These are phyloP conservation scores for Sporisorium graminicola DNA, from an alignment of 1,284 basidiomycete genomes.

Conservation along the genomic window DNA sequence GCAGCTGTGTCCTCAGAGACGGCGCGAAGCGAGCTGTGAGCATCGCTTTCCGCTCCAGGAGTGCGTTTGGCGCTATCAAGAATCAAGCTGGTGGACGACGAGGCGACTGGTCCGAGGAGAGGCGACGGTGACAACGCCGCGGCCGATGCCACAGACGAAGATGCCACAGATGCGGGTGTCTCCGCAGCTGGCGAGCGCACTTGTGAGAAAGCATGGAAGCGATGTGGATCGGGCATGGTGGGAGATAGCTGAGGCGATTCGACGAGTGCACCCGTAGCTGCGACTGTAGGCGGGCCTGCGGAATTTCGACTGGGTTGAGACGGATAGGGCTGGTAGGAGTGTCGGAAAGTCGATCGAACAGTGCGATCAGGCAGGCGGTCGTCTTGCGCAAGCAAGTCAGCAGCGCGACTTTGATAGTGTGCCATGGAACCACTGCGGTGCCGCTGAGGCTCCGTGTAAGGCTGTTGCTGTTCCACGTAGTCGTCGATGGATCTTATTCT, in stretches of 20 bases:
- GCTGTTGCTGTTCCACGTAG: conserved; percentile 29
- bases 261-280: neutral
- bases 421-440: conserved; percentile 24
- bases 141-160: conserved; percentile 17
- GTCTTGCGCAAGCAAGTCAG: conserved; percentile 4
- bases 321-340: conserved; percentile 34
- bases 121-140: conserved; percentile 32
- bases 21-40: conserved; percentile 10
- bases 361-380: conserved; percentile 25
- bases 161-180: conserved; percentile 18
- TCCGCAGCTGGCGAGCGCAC: conserved; percentile 27
- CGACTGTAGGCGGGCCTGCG: neutral
- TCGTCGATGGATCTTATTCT: conserved; percentile 39
- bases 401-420: conserved; percentile 7
- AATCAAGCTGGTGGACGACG: conserved; percentile 1
- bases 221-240: conserved; percentile 15
- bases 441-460: neutral
- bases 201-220: conserved; percentile 4
- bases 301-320: conserved; percentile 10
- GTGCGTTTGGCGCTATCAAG: conserved; percentile 9
- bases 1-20: conserved; percentile 29
- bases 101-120: conserved; percentile 4
- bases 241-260: conserved; percentile 37
- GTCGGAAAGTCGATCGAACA: conserved; percentile 13
- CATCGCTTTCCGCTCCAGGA: neutral